Percentiles rank a stretch among this genome's conserved stretches.
These are phyloP conservation scores for Phycomyces nitens DNA, from an alignment of 192 early-diverging fungal genomes.

Conservation along the genomic window DNA sequence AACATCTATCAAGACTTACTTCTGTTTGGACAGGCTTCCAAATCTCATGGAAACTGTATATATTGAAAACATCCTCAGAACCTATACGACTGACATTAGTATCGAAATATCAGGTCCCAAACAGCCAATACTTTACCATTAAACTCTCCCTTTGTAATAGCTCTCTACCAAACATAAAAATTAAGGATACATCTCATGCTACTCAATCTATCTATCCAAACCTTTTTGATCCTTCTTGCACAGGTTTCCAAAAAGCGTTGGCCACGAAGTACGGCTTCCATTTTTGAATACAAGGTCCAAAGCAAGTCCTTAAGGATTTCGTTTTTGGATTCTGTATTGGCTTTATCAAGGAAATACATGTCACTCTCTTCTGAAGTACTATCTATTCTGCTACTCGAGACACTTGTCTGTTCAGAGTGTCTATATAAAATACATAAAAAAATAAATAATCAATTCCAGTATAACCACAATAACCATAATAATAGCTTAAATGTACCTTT, in stretches of 20 bases:
- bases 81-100: constrained; percentile 6
- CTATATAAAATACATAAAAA: neutral
- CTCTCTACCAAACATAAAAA: constrained; percentile 5
- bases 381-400: neutral
- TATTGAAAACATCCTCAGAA: constrained; percentile 16
- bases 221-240: constrained; percentile 49
- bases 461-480: no score
- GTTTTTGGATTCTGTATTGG: constrained; percentile 53
- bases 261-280: constrained; percentile 71
- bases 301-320: constrained; percentile 74
- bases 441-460: neutral
- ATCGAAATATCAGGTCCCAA: no score
- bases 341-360: constrained; percentile 48
- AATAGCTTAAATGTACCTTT: constrained; percentile 45
- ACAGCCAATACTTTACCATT: neutral
- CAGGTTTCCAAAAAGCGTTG: constrained; percentile 67
- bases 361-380: constrained; percentile 25
- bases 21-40: constrained; percentile 47
- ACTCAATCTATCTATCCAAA: constrained; percentile 11
- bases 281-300: constrained; percentile 71
- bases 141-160: neutral
- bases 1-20: constrained; percentile 16
- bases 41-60: constrained; percentile 48
- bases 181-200: neutral
- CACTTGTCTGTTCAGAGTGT: neutral